Base-by-base conservation (phyloP, 164 flowering plant genomes). In the Cinnamomum micranthum region DNA sequence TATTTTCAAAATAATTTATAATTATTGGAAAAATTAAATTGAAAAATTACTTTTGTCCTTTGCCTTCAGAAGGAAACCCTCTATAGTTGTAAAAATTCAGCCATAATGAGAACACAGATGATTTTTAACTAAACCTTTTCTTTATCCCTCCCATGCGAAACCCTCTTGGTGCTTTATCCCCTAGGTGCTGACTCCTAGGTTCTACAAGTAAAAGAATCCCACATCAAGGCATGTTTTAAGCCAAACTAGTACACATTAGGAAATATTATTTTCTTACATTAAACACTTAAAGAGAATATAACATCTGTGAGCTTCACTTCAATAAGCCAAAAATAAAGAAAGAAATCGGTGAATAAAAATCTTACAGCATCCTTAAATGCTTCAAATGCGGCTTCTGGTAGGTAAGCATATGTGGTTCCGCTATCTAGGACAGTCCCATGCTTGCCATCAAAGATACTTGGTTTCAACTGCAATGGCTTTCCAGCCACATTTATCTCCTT, bases 361-460 rank as follows among this genome's bases (percentile, higher is more conserved):
- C 97, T 88, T 90, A 96, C 99, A 77, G 98, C 95, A 72, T 84
- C 73, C 78, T 88, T 91, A 74, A 96, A 91, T 35, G 93, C 91
- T 55, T 70, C 63, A 87, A 89, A 96, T 67, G 98, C 99, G 60
- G 81, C 84, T 80, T 92, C 92, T 1, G 99, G 99, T 24, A 96
- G 84, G 85, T 94, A 96, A 68, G 97, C 97, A 84, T 92, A 96
- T 51, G 99, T 96, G 12, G 99, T 94, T 74, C 99, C 99, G 84
- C 99, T 96, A 79, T 96, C 99, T 75, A 96, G 80, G 72, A 96
- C 94, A 77, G 97, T 88, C 74, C 99, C 99, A 82, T 94, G 88
- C 77, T 86, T 92, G 73, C 89, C 89, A 84, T 96, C 91, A 78
- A 96, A 96, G 73, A 92, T 84, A n/a, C 73, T 84, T 62, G 97